A percentile compares a stretch with the other conserved stretches of the same genome.
phyloP scores from a whole-genome alignment of 257 asterid genomes.

The Marsdenia floribunda region DNA sequence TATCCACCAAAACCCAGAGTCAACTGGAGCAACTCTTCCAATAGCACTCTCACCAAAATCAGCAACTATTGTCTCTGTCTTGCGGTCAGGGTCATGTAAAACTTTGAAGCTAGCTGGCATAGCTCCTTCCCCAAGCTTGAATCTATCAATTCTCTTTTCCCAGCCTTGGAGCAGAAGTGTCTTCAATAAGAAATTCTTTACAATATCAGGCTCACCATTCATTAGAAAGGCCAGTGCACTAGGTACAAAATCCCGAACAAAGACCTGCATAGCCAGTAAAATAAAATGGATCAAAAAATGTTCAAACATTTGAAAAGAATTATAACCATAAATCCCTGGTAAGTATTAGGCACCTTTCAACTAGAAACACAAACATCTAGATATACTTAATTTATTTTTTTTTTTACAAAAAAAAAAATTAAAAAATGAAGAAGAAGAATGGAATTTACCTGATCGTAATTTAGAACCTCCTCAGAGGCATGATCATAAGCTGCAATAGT shows the following conservation, averaged over 20 bases:
- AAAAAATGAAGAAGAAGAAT: background rate
- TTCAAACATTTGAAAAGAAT: background rate
- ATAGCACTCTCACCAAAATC: slow-evolving; percentile 86
- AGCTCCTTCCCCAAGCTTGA: slow-evolving; percentile 76
- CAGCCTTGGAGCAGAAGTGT: slow-evolving; percentile 80
- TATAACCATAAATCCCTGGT: slow-evolving; percentile 4
- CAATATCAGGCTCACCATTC: slow-evolving; percentile 76
- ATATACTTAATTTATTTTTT: background rate
- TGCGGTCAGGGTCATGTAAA: slow-evolving; percentile 61
- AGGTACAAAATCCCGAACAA: slow-evolving; percentile 77
- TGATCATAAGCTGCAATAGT: slow-evolving; percentile 84
- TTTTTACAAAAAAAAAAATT: background rate
- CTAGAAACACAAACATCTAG: background rate
- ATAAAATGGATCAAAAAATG: slow-evolving; percentile 1
- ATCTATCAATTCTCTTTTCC: slow-evolving; percentile 65
- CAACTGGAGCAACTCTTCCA: slow-evolving; percentile 82
- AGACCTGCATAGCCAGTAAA: slow-evolving; percentile 38
- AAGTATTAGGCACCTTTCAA: slow-evolving; percentile 4
- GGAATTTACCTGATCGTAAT: slow-evolving; percentile 66
- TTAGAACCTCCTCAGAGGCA: slow-evolving; percentile 75
- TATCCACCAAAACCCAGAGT: slow-evolving; percentile 91
- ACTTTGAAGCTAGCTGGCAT: slow-evolving; percentile 85
- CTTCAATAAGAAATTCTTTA: slow-evolving; percentile 62
- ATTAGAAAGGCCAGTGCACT: slow-evolving; percentile 70
- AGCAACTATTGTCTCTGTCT: slow-evolving; percentile 56